Conservation (phyloP, 1,139 yeast genomes). For the Ogataea hybrid region DNA sequence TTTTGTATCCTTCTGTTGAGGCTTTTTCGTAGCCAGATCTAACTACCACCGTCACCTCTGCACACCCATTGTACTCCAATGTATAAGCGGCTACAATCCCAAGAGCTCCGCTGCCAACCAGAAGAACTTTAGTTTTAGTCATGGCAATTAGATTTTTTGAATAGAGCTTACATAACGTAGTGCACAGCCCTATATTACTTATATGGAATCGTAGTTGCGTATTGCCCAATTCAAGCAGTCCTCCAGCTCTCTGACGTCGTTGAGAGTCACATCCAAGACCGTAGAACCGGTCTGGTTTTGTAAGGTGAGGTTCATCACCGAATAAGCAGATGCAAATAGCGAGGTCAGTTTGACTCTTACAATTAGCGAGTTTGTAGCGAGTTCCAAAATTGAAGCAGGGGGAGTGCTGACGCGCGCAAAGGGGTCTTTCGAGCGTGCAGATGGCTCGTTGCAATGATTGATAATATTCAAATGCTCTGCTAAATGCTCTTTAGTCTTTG, state of each 20-base stretch:
- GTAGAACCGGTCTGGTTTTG: slow-evolving; percentile 25
- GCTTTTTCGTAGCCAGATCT: slow-evolving; percentile 54
- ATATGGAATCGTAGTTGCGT: slow-evolving; percentile 7
- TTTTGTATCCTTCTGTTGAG: slow-evolving; percentile 41
- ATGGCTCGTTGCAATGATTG: slow-evolving; percentile 24
- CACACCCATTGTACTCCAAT: slow-evolving; percentile 35
- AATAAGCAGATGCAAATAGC: slow-evolving; percentile 22
- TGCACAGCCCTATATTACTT: slow-evolving; percentile 49
- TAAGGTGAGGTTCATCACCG: slow-evolving; percentile 22
- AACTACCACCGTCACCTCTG: slow-evolving; percentile 48
- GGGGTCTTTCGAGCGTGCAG: slow-evolving; percentile 24
- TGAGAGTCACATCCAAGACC: slow-evolving; percentile 47
- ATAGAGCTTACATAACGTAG: slow-evolving; percentile 19
- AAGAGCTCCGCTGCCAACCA: slow-evolving; percentile 59
- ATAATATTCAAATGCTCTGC: slow-evolving; percentile 15
- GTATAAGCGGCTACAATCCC: slow-evolving; percentile 58
- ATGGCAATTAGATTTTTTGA: not conserved
- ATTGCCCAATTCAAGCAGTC: slow-evolving; percentile 68
- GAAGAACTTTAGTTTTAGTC: slow-evolving; percentile 31
- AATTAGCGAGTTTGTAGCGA: slow-evolving; percentile 18
- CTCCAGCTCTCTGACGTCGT: slow-evolving; percentile 59
- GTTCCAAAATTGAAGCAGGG: slow-evolving; percentile 26
- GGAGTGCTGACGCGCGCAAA: slow-evolving; percentile 27
- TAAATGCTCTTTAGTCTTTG: slow-evolving; percentile 12
- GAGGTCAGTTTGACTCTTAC: slow-evolving; percentile 27